These are phyloP conservation scores for Penicillium glabrum DNA, from an alignment of 2,329 filamentous ascomycete genomes.

Conservation along the genomic window DNA sequence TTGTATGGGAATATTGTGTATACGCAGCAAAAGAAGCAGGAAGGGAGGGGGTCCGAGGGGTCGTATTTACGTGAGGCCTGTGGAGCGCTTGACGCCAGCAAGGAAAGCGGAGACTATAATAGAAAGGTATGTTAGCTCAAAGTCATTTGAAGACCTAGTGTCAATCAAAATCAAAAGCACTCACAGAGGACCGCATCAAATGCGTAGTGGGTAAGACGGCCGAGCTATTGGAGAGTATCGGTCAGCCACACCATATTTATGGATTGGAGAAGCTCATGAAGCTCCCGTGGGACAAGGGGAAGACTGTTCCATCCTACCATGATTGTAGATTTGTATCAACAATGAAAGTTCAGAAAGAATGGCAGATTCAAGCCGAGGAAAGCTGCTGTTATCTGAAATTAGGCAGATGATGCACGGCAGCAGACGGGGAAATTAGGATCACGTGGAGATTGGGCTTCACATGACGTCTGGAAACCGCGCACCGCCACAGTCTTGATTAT, in stretches of 20 bases:
- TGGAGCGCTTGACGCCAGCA: slow-evolving; percentile 95
- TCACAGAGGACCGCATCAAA: slow-evolving; percentile 28
- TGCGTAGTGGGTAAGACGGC: slow-evolving; percentile 28
- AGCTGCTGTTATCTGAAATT: neutral
- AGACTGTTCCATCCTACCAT: slow-evolving; percentile 16
- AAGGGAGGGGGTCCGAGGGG: slow-evolving; percentile 17
- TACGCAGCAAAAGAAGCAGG: neutral
- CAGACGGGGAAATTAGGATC: slow-evolving; percentile 3
- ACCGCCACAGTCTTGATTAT: neutral
- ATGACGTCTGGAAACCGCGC: neutral
- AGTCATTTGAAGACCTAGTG: neutral
- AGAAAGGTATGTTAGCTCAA: slow-evolving; percentile 8
- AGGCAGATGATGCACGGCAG: slow-evolving; percentile 9
- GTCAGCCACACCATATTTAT: neutral
- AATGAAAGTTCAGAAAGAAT: slow-evolving; percentile 5
- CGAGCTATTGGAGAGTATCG: slow-evolving; percentile 14
- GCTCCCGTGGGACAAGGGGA: neutral
- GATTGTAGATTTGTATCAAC: slow-evolving; percentile 5
- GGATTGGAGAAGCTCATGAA: neutral
- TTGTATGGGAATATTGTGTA: neutral
- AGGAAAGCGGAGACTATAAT: slow-evolving; percentile 85
- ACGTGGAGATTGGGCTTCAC: slow-evolving; percentile 2
- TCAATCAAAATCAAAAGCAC: neutral
- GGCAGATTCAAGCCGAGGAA: neutral
- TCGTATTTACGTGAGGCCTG: slow-evolving; percentile 86